phyloP scores from a whole-genome alignment of 306 rosid genomes.

The Hippophae tibetana region DNA sequence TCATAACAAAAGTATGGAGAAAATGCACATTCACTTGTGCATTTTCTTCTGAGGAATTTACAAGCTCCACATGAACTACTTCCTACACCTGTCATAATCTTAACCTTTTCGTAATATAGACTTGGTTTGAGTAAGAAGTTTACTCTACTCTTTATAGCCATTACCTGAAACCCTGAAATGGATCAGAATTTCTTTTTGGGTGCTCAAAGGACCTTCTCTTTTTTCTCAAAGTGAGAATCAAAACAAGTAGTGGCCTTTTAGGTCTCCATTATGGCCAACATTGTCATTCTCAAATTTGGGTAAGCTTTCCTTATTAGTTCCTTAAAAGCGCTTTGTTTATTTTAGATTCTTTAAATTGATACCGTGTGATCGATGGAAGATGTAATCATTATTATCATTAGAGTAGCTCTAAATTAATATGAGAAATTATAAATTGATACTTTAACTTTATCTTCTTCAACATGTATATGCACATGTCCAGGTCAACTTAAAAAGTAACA shows the following conservation, averaged over 20 bases:
- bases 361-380: slow-evolving; percentile 32
- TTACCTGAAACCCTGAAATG: slow-evolving; percentile 13
- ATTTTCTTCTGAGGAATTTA: slow-evolving; percentile 76
- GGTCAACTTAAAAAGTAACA: no score
- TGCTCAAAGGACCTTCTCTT: slow-evolving; percentile 29
- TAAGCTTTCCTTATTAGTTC: slow-evolving; percentile 38
- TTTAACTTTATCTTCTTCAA: no score
- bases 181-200: slow-evolving; percentile 19
- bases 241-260: slow-evolving; percentile 29
- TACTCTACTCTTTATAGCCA: slow-evolving; percentile 50
- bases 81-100: slow-evolving; percentile 57
- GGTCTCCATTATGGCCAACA: slow-evolving; percentile 82
- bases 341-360: slow-evolving; percentile 24
- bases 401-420: slow-evolving; percentile 5
- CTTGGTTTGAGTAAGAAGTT: slow-evolving; percentile 14
- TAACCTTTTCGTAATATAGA: slow-evolving; percentile 4
- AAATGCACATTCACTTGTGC: slow-evolving; percentile 55
- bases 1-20: slow-evolving; percentile 79
- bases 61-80: slow-evolving; percentile 79
- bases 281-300: slow-evolving; percentile 48
- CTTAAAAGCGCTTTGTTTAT: slow-evolving; percentile 24
- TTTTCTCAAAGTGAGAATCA: slow-evolving; percentile 1
- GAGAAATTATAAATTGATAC: background rate
- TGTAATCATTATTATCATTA: slow-evolving; percentile 36
- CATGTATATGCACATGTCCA: no score